Evolutionary conservation across 2,329 filamentous ascomycete genomes (phyloP), one percentile per base, ranked within the genome.

Genomic region (Pestalotiopsis sp.): DNA sequence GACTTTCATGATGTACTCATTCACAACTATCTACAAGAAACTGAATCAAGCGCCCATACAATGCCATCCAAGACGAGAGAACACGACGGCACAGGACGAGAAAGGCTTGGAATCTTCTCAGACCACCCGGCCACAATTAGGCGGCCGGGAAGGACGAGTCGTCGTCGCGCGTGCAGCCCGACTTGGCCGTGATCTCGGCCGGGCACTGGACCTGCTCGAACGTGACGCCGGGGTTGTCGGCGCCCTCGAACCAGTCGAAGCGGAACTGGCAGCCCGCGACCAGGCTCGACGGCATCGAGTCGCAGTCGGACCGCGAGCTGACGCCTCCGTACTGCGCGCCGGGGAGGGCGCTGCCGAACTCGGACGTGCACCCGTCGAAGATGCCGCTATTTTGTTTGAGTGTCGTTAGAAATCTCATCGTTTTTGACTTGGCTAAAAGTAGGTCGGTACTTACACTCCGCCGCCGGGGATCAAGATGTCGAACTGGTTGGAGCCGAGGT

Each of bases 401-500:
- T 4, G 5, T 48, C n/a, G 2, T 48, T 14, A n/a, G 6, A 48
- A n/a, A 7, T 17, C 14, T 48, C n/a, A 11, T 48, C 14, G 14
- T 48, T n/a, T 17, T 3, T 17, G 17, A 4, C 17, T 14, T 48
- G 17, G 6, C 11, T 48, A 4, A 48, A 17, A 17, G n/a, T 9
- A n/a, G 14, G 14, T 5, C n/a, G 44, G 44, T 3, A 52, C 44
- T 52, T 52, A 52, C 44, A 85, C 81, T 38, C 84, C 84, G 67
- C 84, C 84, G 9, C 84, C 84, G 3, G 81, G 81, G 48, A 82
- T 81, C 74, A 81, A 65, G 24, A 87, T 70, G 76, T 87, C 85
- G 73, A 87, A 88, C 57, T 87, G 85, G 71, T 86, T 86, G 30
- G 73, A 70, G 40, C 79, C 80, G 3, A 87, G 78, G 75, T 87